Evolutionary conservation across 2,329 filamentous ascomycete species (phyloP), one percentile per base, ranked within the genome.

Genomic region (Biscogniauxia sp.): DNA sequence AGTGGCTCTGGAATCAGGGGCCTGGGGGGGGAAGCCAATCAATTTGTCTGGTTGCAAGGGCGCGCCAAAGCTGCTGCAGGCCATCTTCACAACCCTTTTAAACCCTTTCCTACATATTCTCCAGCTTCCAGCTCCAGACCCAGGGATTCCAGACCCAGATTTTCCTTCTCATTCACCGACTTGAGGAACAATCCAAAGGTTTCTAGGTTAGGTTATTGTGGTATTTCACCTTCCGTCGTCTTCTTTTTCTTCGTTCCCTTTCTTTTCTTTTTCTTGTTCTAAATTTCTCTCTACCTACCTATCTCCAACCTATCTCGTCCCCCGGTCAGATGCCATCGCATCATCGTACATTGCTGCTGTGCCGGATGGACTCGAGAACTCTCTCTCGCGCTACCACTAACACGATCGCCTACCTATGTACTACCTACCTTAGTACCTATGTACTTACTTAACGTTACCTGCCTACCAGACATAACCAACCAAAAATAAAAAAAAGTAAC

Each of bases 1-100:
- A n/a, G n/a, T n/a, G n/a, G n/a, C n/a, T 41, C 37, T 53, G 57
- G 51, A 58, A 61, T 61, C 54, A 51, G 57, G 55, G 55, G 53
- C n/a, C n/a, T n/a, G n/a, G n/a, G n/a, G n/a, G n/a, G n/a, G 23
- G 23, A 5, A 5, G 23, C 66, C 68, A 70, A 69, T 69, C 60
- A 66, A 25, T 55, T 55, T 20, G 61, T 61, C 50, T 63, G 52
- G 56, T 57, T 58, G 37, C 53, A 63, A 63, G 59, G 56, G 61
- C 60, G 61, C 59, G 57, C 66, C 64, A 66, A 65, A 68, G 28
- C 28, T 64, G 28, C 28, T 64, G 65, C 67, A 68, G 61, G 64
- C 62, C 62, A 67, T 65, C 62, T 57, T 32, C 54, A 63, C 61
- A 66, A 66, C 58, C 58, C 57, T 50, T 56, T 13, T 19, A 54